A percentile compares a stretch with the other conserved stretches of the same genome.
These are phyloP conservation scores for Schwanniomyces polymorphus DNA, from an alignment of 805 yeast genomes.

Conservation along the genomic window DNA sequence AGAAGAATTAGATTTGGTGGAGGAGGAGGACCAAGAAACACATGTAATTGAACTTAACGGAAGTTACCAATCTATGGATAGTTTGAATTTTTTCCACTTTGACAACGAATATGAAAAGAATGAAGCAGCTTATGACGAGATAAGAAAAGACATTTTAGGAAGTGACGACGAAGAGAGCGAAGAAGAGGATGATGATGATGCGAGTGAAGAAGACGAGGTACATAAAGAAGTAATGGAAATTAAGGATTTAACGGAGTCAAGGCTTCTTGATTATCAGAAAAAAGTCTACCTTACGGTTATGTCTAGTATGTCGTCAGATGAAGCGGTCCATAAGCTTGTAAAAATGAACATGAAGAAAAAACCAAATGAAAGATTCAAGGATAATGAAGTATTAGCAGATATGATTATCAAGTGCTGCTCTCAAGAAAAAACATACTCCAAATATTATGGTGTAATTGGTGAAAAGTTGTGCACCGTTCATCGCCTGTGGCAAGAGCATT, in stretches of 20 bases:
- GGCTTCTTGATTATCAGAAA: conserved; percentile 65
- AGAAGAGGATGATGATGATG: conserved; percentile 11
- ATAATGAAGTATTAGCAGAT: conserved; percentile 59
- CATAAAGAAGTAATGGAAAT: conserved; percentile 24
- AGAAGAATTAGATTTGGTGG: conserved; percentile 58
- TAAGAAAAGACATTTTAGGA: conserved; percentile 48
- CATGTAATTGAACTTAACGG: conserved; percentile 60
- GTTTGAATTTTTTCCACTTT: conserved; percentile 49
- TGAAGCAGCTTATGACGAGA: conserved; percentile 47
- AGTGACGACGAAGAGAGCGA: conserved; percentile 19
- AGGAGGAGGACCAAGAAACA: conserved; percentile 58
- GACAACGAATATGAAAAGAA: conserved; percentile 52
- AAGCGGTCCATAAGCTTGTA: conserved; percentile 84
- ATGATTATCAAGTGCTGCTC: conserved; percentile 79
- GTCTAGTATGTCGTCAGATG: conserved; percentile 90
- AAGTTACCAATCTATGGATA: conserved; percentile 43
- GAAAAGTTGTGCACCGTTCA: conserved; percentile 58
- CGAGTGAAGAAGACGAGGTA: conserved; percentile 2
- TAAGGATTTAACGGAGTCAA: conserved; percentile 69
- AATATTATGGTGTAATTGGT: conserved; percentile 76
- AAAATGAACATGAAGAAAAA: conserved; percentile 34
- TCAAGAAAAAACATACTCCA: conserved; percentile 84
- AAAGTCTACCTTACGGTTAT: conserved; percentile 78
- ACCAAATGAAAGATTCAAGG: conserved; percentile 15
- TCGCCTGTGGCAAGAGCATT: conserved; percentile 57